Conservation (phyloP, 768 basidiomycete genomes). For the Trametes gibbosa region DNA sequence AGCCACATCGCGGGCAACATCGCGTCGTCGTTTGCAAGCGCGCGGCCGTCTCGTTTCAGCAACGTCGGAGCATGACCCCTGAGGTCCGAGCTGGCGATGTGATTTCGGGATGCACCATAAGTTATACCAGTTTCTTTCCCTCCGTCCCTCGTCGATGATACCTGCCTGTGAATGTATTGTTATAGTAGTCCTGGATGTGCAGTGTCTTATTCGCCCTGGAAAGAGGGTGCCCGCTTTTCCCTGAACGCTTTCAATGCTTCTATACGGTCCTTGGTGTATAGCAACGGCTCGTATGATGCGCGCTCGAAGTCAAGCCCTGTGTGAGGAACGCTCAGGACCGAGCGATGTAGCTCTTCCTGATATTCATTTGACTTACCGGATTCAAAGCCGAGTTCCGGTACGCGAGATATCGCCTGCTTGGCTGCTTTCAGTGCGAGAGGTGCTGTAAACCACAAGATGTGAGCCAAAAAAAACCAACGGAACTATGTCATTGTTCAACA, state of each 20-base stretch:
- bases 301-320: conserved; percentile 90
- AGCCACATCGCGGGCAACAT: conserved; percentile 14
- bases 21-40: conserved; percentile 16
- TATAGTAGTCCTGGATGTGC: neutral
- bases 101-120: neutral
- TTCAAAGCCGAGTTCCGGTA: conserved; percentile 76
- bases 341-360: too few species aligned
- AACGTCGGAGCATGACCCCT: neutral
- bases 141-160: conserved; percentile 1
- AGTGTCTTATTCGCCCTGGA: conserved; percentile 66
- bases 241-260: conserved; percentile 88
- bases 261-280: conserved; percentile 69
- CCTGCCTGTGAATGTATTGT: conserved; percentile 6
- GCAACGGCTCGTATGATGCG: conserved; percentile 76
- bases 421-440: conserved; percentile 87
- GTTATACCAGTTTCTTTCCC: conserved; percentile 1
- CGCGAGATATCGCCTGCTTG: conserved; percentile 80
- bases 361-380: conserved; percentile 44
- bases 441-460: conserved; percentile 58
- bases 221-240: conserved; percentile 76
- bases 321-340: too few species aligned
- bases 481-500: neutral
- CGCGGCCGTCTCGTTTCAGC: conserved; percentile 17
- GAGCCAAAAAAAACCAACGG: too few species aligned
- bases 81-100: neutral